phyloP scores from a whole-genome alignment of 306 rosid genomes.

The Lagenaria siceraria region DNA sequence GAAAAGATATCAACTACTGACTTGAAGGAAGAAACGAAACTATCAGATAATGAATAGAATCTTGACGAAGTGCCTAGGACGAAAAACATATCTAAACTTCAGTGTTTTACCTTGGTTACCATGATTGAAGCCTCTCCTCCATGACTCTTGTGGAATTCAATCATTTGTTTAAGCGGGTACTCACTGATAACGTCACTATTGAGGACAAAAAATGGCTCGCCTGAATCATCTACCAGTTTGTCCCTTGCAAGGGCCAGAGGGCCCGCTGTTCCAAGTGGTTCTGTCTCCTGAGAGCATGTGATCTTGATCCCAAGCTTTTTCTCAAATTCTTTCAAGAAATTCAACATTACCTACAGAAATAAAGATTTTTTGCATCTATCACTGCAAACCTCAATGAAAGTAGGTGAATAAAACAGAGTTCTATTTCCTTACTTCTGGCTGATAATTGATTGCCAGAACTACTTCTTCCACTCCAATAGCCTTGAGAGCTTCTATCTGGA shows the following conservation, averaged over 20 bases:
- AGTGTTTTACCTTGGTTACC: constrained; percentile 82
- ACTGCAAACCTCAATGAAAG: constrained; percentile 12
- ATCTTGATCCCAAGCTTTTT: constrained; percentile 82
- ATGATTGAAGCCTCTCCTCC: constrained; percentile 99
- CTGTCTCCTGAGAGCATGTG: constrained; percentile 99
- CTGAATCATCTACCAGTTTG: constrained; percentile 67
- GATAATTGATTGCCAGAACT: constrained; percentile 96
- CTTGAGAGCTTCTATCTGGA: constrained; percentile 96
- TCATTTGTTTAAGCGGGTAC: constrained; percentile 86
- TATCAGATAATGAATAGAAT: neutral
- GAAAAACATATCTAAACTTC: neutral
- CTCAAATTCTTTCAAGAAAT: constrained; percentile 89
- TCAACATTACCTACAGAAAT: constrained; percentile 77
- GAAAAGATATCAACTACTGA: constrained; percentile 1
- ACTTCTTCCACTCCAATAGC: constrained; percentile 89
- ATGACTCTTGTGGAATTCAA: constrained; percentile 75
- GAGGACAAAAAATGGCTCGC: constrained; percentile 94
- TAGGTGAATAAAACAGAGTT: neutral
- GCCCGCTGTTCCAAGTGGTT: constrained; percentile 97
- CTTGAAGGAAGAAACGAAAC: neutral
- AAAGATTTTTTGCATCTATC: constrained; percentile 9
- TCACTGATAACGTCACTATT: constrained; percentile 98
- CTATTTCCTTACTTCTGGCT: constrained; percentile 68
- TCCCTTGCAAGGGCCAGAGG: constrained; percentile 99
- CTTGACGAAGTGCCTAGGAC: neutral